Evolutionary conservation across 495 filamentous ascomycete genomes (phyloP), one percentile per base, ranked within the genome.

Genomic region (Entonaema liquescens): DNA sequence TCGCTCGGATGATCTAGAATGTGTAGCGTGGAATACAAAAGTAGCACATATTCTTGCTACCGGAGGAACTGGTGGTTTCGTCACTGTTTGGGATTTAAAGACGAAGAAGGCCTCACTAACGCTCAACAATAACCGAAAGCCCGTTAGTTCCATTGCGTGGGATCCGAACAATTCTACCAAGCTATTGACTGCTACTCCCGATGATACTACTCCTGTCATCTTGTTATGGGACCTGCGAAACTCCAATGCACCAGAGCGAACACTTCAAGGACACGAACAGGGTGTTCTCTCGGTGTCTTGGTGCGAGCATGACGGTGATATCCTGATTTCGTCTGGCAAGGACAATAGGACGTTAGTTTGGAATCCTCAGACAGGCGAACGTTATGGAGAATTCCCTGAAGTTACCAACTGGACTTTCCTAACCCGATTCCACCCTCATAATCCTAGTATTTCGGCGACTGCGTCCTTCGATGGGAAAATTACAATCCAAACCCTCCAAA

Each of bases 371-470:
- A 96, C 90, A 5, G 94, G 94, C 50, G 88, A 93, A 74, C 82
- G 85, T 5, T 92, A 93, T 52, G 95, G 96, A 63, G 94, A 98
- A 80, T 97, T 98, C 79, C 93, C 95, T 12, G 92, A 97, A 70
- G 96, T 97, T 61, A 97, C 95, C 38, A 98, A 98, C 79, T 98
- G 96, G 95, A 97, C 94, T 1, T 99, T 98, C 84, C 89, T 94
- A 78, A 97, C 95, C 5, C 88, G 89, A 71, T 99, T 95, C 88
- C 93, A 97, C 78, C 95, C 96, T 19, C 88, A 91, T 71, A 96
- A 98, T 79, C 96, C 95, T 5, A 90, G 88, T 71, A 86, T 98
- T 63, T 90, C 95, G 26, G 95, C 95, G 5, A 98, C 95, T 9
- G 96, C 96, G 17, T 97, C 95, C 2, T 98, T 98, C 70, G 95